These are phyloP conservation scores for Boletus rubescentipes DNA, from an alignment of 768 basidiomycete species.

Conservation along the genomic window DNA sequence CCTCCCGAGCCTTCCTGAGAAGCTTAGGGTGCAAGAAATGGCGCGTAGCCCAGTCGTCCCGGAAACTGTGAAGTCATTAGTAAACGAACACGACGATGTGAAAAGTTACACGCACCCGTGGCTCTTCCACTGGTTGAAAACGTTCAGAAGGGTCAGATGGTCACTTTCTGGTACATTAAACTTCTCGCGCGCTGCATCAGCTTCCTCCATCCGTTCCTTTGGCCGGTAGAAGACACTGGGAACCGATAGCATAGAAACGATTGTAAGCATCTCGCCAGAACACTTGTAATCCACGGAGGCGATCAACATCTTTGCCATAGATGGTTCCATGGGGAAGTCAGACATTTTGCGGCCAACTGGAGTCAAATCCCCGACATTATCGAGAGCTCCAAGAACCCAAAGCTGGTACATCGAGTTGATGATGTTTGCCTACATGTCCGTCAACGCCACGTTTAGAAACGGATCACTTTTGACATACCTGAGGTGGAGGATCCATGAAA, in stretches of 20 bases:
- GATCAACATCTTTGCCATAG: slow-evolving; percentile 99
- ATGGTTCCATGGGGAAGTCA: slow-evolving; percentile 99
- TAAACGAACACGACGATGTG: background rate
- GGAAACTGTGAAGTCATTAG: slow-evolving; percentile 51
- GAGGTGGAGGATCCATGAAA: slow-evolving; percentile 99
- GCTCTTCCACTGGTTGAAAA: slow-evolving; percentile 97
- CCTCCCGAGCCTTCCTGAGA: slow-evolving; percentile 92
- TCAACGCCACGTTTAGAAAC: background rate
- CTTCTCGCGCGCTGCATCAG: slow-evolving; percentile 96
- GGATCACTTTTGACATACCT: slow-evolving; percentile 45
- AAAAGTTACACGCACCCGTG: slow-evolving; percentile 63
- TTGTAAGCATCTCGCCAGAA: slow-evolving; percentile 94
- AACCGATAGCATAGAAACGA: slow-evolving; percentile 98
- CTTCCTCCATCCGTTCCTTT: slow-evolving; percentile 96
- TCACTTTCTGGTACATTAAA: slow-evolving; percentile 99
- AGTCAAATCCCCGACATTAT: slow-evolving; percentile 97
- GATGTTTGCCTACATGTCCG: slow-evolving; percentile 73
- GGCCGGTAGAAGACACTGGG: slow-evolving; percentile 98
- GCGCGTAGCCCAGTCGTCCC: slow-evolving; percentile 92
- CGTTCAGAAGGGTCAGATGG: slow-evolving; percentile 91
- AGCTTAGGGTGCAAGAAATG: slow-evolving; percentile 98
- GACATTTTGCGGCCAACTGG: slow-evolving; percentile 94
- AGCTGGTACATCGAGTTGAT: slow-evolving; percentile 99
- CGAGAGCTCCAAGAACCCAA: slow-evolving; percentile 96
- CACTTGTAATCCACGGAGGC: slow-evolving; percentile 86